These are phyloP conservation scores for Geotrichum carabidarum DNA, from an alignment of 1,139 yeast species.

Conservation along the genomic window DNA sequence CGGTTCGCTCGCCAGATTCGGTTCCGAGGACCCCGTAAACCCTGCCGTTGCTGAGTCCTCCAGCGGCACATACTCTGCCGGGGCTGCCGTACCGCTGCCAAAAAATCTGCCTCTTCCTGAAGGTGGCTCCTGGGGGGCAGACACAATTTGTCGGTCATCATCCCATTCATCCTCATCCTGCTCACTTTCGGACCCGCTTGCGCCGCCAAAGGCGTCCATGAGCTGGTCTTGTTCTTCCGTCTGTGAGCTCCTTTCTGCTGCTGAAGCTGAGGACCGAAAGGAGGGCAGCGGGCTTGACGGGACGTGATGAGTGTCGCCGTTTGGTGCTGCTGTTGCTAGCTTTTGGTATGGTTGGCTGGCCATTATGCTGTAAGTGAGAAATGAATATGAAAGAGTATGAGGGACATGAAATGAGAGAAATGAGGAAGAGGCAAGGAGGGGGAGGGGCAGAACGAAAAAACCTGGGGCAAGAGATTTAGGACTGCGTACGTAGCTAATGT, in stretches of 20 bases:
- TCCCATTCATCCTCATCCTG: constrained; percentile 26
- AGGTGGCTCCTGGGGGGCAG: constrained; percentile 3
- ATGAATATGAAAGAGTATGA: too few species aligned
- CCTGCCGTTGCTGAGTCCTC: too few species aligned
- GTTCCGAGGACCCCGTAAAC: too few species aligned
- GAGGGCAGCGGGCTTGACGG: constrained; percentile 10
- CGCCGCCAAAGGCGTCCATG: constrained; percentile 28
- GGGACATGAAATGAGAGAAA: too few species aligned
- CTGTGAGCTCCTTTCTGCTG: too few species aligned
- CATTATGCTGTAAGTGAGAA: neutral
- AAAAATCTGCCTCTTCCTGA: neutral
- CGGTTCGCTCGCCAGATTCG: too few species aligned
- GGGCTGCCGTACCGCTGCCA: neutral
- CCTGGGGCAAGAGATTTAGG: too few species aligned
- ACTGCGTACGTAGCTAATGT: too few species aligned
- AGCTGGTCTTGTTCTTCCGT: constrained; percentile 22
- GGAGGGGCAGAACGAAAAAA: too few species aligned
- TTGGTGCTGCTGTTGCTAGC: neutral
- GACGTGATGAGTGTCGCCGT: too few species aligned
- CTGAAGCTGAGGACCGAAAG: neutral
- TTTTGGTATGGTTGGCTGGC: neutral
- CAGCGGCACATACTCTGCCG: too few species aligned
- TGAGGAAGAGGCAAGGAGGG: too few species aligned
- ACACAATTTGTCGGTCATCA: constrained; percentile 23
- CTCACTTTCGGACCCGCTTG: constrained; percentile 20